Percentiles rank a stretch among this genome's conserved stretches.
phyloP scores from a whole-genome alignment of 176 grass and related monocot species.

The Rhipidocladum racemiflorum region DNA sequence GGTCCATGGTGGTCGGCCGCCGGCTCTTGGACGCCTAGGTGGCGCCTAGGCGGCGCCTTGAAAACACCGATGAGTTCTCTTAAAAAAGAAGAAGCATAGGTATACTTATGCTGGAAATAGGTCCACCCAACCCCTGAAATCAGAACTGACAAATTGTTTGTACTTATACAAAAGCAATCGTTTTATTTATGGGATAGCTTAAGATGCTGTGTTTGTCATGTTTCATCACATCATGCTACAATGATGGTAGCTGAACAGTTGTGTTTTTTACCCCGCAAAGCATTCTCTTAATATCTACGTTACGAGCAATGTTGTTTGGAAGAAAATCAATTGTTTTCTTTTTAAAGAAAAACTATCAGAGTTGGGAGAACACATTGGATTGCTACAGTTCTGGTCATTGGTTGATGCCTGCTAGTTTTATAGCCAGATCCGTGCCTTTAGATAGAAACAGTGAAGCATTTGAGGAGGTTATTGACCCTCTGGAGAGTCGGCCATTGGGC shows the following conservation, averaged over 20 bases:
- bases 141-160: not conserved
- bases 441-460: slow-evolving; percentile 92
- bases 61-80: not conserved
- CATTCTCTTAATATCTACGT: not conserved
- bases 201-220: not conserved
- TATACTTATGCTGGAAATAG: not conserved
- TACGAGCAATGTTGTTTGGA: not conserved
- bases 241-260: not conserved
- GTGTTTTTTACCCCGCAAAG: not conserved
- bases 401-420: slow-evolving; percentile 98
- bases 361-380: slow-evolving; percentile 97
- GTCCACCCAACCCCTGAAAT: slow-evolving; percentile 22
- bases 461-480: slow-evolving; percentile 98
- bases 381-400: slow-evolving; percentile 93
- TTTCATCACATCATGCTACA: not conserved
- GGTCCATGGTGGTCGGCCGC: too few relatives aligned
- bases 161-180: not conserved
- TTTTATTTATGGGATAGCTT: not conserved
- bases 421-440: slow-evolving; percentile 88
- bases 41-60: too few relatives aligned
- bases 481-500: slow-evolving; percentile 92
- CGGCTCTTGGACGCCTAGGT: too few relatives aligned
- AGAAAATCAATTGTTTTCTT: slow-evolving; percentile 11
- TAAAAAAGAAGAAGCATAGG: not conserved
- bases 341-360: slow-evolving; percentile 37